Percentiles rank a stretch among this genome's conserved stretches.
Evolutionary conservation across 768 basidiomycete species (phyloP).

Genomic region (Royoungia palumana): DNA sequence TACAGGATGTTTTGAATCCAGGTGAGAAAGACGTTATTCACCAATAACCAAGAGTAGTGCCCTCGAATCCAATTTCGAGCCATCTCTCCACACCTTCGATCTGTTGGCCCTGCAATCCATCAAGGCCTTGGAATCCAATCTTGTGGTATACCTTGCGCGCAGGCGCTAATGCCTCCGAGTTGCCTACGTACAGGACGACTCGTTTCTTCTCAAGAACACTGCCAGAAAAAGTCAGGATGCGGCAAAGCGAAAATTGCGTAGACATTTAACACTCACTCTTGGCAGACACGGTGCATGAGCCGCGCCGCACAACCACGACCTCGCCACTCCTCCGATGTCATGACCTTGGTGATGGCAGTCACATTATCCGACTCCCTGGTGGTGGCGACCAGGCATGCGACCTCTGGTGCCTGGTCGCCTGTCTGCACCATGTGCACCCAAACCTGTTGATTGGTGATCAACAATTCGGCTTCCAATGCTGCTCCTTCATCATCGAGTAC

Average conservation of each 20-base stretch:
- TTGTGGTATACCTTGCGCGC: slow-evolving; percentile 23
- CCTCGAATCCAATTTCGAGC: slow-evolving; percentile 17
- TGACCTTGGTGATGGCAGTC: slow-evolving; percentile 69
- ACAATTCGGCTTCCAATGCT: slow-evolving; percentile 43
- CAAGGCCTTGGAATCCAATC: slow-evolving; percentile 22
- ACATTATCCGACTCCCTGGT: slow-evolving; percentile 55
- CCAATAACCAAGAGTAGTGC: slow-evolving; percentile 18
- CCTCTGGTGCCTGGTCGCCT: slow-evolving; percentile 27
- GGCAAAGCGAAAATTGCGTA: background rate
- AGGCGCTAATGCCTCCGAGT: slow-evolving; percentile 9
- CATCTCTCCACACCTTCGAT: slow-evolving; percentile 17
- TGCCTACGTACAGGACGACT: slow-evolving; percentile 60
- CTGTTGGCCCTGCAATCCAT: background rate
- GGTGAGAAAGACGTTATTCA: background rate
- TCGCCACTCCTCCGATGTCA: slow-evolving; percentile 50
- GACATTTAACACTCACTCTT: slow-evolving; percentile 37
- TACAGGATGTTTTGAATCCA: background rate
- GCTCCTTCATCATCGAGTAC: slow-evolving; percentile 42
- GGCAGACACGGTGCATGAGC: slow-evolving; percentile 54
- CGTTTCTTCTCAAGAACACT: slow-evolving; percentile 28
- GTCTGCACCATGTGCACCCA: slow-evolving; percentile 56
- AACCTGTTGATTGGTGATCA: slow-evolving; percentile 46
- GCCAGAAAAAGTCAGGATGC: slow-evolving; percentile 4
- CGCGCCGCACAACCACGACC: slow-evolving; percentile 54
- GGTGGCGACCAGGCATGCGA: slow-evolving; percentile 69